A percentile compares a stretch with the other conserved stretches of the same genome.
Conservation (phyloP, 139 green algal species). For the Tetratostichococcus sp. region DNA sequence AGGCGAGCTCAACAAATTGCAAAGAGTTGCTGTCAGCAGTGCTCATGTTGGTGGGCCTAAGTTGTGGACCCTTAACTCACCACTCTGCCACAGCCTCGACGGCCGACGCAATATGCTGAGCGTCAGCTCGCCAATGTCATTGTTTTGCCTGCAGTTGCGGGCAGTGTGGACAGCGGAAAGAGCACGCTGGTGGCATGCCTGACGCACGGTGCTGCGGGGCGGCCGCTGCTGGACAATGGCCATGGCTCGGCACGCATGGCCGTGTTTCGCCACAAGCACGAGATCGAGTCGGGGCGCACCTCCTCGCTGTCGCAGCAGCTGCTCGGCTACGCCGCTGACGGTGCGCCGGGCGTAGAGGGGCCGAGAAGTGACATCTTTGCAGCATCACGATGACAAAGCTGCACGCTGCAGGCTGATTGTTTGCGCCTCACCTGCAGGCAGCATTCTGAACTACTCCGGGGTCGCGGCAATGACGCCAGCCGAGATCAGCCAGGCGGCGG, state of each 20-base stretch:
- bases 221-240: conserved; percentile 74
- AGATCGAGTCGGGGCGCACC: conserved; percentile 80
- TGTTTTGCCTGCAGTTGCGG: conserved; percentile 52
- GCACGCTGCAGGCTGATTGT: not conserved
- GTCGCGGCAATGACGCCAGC: conserved; percentile 38
- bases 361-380: too few relatives aligned
- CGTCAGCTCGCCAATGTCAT: too few relatives aligned
- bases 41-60: too few relatives aligned
- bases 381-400: too few relatives aligned
- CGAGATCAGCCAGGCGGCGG: conserved; percentile 38
- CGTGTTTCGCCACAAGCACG: conserved; percentile 84
- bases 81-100: too few relatives aligned
- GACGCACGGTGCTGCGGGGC: conserved; percentile 57
- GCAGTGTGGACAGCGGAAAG: conserved; percentile 74
- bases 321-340: conserved; percentile 65
- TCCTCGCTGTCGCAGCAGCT: conserved; percentile 58
- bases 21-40: too few relatives aligned
- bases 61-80: too few relatives aligned
- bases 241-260: conserved; percentile 62
- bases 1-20: conserved; percentile 29
- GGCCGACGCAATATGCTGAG: too few relatives aligned
- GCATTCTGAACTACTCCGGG: conserved; percentile 63
- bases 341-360: conserved; percentile 9
- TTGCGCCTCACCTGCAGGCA: conserved; percentile 26
- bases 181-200: conserved; percentile 75